phyloP scores from a whole-genome alignment of 179 eudicot genomes.

The Beta macrorhiza region DNA sequence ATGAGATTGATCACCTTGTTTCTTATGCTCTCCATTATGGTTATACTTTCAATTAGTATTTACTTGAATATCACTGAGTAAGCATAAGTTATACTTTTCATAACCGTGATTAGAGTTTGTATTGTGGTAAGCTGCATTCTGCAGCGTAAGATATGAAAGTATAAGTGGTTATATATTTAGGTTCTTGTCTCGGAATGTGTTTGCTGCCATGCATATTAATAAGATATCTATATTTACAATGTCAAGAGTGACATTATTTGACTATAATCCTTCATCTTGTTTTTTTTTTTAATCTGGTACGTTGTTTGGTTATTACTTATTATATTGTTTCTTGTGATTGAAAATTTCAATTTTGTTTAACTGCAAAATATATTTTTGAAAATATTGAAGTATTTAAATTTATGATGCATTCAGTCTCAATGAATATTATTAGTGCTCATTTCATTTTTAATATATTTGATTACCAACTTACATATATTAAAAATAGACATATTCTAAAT shows the following conservation, averaged over 20 bases:
- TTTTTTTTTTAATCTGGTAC: neutral
- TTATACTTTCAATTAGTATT: constrained; percentile 17
- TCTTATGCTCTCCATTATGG: constrained; percentile 39
- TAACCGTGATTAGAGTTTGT: neutral
- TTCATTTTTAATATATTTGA: no score
- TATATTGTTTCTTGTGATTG: no score
- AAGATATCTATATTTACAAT: neutral
- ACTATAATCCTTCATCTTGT: neutral
- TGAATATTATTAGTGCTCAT: no score
- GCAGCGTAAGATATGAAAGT: neutral
- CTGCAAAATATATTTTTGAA: no score
- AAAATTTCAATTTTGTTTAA: no score
- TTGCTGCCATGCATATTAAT: neutral
- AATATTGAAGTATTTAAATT: no score
- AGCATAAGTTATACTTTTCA: neutral
- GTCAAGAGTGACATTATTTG: neutral
- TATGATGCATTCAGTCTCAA: no score
- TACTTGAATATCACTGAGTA: neutral
- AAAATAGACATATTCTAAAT: no score
- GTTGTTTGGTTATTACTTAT: neutral
- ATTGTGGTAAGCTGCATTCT: neutral
- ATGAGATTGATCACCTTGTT: constrained; percentile 47
- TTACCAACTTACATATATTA: no score
- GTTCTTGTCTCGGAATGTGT: neutral
- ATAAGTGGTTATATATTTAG: neutral